These are phyloP conservation scores for Gautieria morchelliformis DNA, from an alignment of 768 basidiomycete species.

Conservation along the genomic window DNA sequence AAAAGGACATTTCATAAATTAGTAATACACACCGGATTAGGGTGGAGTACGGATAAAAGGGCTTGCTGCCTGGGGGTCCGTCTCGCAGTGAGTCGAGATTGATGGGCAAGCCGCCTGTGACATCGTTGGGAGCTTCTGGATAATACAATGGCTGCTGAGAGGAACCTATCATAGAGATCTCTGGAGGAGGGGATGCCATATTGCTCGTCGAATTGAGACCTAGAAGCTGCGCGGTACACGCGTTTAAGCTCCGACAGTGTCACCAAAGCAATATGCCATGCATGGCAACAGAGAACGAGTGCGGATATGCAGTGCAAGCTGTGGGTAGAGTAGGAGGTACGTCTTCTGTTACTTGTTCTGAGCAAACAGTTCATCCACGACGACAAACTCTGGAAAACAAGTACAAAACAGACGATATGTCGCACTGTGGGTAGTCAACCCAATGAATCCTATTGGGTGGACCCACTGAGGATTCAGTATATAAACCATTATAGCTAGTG, in stretches of 20 bases:
- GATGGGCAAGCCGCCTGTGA: constrained; percentile 76
- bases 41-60: constrained; percentile 86
- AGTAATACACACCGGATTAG: constrained; percentile 60
- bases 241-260: constrained; percentile 8
- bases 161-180: constrained; percentile 3
- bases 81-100: constrained; percentile 82
- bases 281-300: background rate
- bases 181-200: constrained; percentile 3
- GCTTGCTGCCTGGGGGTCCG: constrained; percentile 82
- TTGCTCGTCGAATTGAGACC: background rate
- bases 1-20: background rate
- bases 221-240: background rate
- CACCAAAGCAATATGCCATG: constrained; percentile 1
- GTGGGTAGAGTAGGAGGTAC: background rate
- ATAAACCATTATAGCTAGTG: no score
- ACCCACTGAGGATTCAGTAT: no score
- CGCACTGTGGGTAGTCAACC: no score
- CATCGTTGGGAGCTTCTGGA: constrained; percentile 67
- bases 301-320: no score
- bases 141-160: constrained; percentile 41
- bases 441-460: no score
- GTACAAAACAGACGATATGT: constrained; percentile 2
- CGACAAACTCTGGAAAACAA: constrained; percentile 9
- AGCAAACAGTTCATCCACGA: constrained; percentile 9
- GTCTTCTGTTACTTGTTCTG: background rate